Evolutionary conservation across 192 early-diverging fungal genomes (phyloP).

Genomic region (Coemansia erecta): DNA sequence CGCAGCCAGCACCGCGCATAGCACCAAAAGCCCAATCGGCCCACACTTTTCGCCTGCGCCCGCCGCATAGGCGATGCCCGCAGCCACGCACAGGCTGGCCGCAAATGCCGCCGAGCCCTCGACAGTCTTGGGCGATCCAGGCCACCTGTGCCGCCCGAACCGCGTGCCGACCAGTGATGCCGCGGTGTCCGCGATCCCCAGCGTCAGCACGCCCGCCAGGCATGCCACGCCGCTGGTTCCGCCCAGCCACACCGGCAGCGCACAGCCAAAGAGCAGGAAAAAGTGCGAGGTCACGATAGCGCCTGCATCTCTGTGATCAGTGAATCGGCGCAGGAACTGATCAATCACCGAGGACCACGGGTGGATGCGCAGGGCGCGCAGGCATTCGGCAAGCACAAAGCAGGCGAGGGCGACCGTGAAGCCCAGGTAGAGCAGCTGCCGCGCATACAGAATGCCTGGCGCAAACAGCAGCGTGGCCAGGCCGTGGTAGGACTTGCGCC

Average conservation of each 20-base stretch:
- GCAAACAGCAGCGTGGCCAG: constrained; percentile 83
- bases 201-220: constrained; percentile 77
- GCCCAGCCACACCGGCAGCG: constrained; percentile 83
- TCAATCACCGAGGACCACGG: constrained; percentile 65
- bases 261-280: constrained; percentile 89
- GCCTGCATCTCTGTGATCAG: constrained; percentile 83
- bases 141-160: constrained; percentile 73
- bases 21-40: constrained; percentile 28
- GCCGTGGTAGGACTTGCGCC: constrained; percentile 85
- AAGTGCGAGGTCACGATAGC: constrained; percentile 83
- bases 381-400: constrained; percentile 76
- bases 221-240: constrained; percentile 50
- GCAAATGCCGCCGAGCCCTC: constrained; percentile 88
- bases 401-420: constrained; percentile 72
- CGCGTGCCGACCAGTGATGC: constrained; percentile 83
- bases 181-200: constrained; percentile 89
- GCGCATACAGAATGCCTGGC: constrained; percentile 65
- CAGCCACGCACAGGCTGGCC: constrained; percentile 51
- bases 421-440: constrained; percentile 72
- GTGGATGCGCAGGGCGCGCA: constrained; percentile 73
- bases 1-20: constrained; percentile 53
- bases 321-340: constrained; percentile 73
- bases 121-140: constrained; percentile 72
- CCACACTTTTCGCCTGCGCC: constrained; percentile 23
- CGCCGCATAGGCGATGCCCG: constrained; percentile 15